Evolutionary conservation across 805 yeast genomes (phyloP).

Genomic region (Nakazawaea pomicola): DNA sequence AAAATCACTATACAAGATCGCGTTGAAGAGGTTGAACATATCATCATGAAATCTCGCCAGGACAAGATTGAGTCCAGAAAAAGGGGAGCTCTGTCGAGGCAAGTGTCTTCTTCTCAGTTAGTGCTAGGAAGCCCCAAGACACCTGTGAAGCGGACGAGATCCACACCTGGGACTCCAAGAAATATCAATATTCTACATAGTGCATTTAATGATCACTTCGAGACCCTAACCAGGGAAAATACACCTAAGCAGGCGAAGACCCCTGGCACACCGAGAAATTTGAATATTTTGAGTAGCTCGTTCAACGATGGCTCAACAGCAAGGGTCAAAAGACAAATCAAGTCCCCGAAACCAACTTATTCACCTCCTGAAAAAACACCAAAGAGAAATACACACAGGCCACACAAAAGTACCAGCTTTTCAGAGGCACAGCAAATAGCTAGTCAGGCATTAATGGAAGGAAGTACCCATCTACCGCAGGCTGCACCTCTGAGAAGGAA

Average conservation of each 20-base stretch:
- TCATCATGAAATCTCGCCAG: conserved; percentile 6
- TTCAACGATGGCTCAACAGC: conserved; percentile 3
- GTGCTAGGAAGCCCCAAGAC: conserved; percentile 20
- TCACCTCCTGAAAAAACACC: conserved; percentile 7
- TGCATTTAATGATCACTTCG: conserved; percentile 1
- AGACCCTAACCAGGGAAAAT: background rate
- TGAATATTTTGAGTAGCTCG: background rate
- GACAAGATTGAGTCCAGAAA: conserved; percentile 21
- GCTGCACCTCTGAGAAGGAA: background rate
- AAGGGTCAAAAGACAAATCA: background rate
- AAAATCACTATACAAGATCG: background rate
- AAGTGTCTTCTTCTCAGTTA: conserved; percentile 20
- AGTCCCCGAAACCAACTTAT: conserved; percentile 6
- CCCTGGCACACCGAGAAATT: background rate
- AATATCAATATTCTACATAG: background rate
- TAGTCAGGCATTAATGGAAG: no score
- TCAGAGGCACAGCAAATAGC: no score
- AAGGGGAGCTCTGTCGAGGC: conserved; percentile 26
- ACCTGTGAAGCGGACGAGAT: conserved; percentile 1
- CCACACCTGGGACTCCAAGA: background rate
- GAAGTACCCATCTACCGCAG: no score
- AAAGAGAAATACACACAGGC: no score
- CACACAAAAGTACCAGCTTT: no score
- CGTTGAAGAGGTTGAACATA: background rate
- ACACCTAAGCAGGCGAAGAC: conserved; percentile 2